Evolutionary conservation across 371 early-diverging fungal species (phyloP).

Genomic region (Batkoa obscura): DNA sequence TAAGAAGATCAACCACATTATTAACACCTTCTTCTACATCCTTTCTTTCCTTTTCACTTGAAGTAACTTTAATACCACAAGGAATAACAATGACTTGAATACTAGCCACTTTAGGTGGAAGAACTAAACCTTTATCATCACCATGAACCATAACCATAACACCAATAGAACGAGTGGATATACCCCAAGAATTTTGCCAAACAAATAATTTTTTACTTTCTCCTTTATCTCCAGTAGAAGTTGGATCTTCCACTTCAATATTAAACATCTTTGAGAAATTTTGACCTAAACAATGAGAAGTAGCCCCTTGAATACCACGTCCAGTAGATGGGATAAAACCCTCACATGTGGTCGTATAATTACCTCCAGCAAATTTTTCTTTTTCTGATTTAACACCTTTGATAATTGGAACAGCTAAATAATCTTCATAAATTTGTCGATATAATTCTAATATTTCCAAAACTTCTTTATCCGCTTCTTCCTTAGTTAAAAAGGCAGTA

Average conservation of each 20-base stretch:
- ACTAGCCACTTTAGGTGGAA: constrained; percentile 93
- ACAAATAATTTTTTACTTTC: constrained; percentile 57
- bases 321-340: constrained; percentile 98
- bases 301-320: constrained; percentile 99
- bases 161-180: constrained; percentile 98
- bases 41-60: constrained; percentile 47
- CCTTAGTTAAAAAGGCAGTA: constrained; percentile 91
- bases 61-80: constrained; percentile 88
- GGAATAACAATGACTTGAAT: constrained; percentile 93
- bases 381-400: constrained; percentile 98
- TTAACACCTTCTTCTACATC: constrained; percentile 45
- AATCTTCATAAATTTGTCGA: constrained; percentile 89
- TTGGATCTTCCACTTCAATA: constrained; percentile 60
- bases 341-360: constrained; percentile 97
- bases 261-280: constrained; percentile 99
- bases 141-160: constrained; percentile 99
- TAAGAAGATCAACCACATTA: constrained; percentile 45
- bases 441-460: constrained; percentile 89
- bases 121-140: constrained; percentile 97
- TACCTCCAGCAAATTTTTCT: constrained; percentile 99
- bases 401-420: constrained; percentile 97
- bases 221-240: constrained; percentile 11
- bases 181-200: constrained; percentile 99
- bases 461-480: constrained; percentile 88
- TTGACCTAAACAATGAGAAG: constrained; percentile 99